Evolutionary conservation across 2,329 filamentous ascomycete genomes (phyloP).

Genomic region (Diaporthe sp.): DNA sequence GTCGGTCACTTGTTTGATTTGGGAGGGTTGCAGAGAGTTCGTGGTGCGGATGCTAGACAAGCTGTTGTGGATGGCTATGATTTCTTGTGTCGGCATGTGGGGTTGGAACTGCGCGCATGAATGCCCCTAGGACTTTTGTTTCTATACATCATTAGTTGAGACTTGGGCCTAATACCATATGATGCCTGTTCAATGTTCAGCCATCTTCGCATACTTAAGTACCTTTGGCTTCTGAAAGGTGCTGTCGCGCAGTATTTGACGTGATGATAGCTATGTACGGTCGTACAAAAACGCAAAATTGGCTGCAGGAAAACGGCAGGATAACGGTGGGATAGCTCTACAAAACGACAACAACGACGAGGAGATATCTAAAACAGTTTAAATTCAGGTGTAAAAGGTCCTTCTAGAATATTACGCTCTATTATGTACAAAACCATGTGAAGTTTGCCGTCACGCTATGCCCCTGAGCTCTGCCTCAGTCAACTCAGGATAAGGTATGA

Average conservation of each 20-base stretch:
- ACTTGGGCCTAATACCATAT: not conserved
- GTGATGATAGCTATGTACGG: not conserved
- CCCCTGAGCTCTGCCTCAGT: not conserved
- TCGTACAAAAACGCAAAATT: not conserved
- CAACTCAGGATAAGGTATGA: not conserved
- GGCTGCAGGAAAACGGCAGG: not conserved
- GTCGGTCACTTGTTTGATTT: constrained; percentile 26
- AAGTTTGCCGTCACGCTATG: not conserved
- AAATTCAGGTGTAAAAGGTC: not conserved
- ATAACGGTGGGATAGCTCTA: not conserved
- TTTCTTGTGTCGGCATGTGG: constrained; percentile 13
- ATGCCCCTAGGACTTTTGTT: not conserved
- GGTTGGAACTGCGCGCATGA: not conserved
- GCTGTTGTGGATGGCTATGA: not conserved
- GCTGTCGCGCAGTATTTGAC: not conserved
- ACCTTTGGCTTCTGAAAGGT: not conserved
- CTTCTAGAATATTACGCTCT: too few species aligned
- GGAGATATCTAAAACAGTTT: too few species aligned
- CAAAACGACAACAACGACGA: not conserved
- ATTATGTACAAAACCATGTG: not conserved
- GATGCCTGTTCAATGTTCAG: not conserved
- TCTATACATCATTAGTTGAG: not conserved
- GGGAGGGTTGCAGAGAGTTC: constrained; percentile 8
- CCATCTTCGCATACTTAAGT: not conserved
- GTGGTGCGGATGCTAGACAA: not conserved